A percentile compares a stretch with the other conserved stretches of the same genome.
phyloP scores from a whole-genome alignment of 2,329 filamentous ascomycete species.

The Pestalotiopsis sp. region DNA sequence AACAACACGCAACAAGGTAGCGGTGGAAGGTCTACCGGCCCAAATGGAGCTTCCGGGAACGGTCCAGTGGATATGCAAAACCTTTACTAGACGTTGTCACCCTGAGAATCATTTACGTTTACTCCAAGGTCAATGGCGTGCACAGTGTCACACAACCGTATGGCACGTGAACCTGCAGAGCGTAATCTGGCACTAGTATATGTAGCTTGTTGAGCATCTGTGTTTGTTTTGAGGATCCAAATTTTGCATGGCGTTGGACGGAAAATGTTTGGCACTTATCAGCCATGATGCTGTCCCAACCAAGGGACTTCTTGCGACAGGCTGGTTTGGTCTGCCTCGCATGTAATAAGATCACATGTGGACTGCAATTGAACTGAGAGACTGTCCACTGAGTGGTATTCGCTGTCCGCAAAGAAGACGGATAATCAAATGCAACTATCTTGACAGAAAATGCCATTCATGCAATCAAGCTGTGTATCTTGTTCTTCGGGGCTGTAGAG shows the following conservation, averaged over 20 bases:
- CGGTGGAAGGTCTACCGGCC: slow-evolving; percentile 22
- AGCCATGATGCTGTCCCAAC: background rate
- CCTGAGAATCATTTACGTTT: background rate
- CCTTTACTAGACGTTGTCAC: slow-evolving; percentile 35
- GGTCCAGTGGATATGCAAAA: slow-evolving; percentile 40
- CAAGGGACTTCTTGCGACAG: background rate
- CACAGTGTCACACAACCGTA: background rate
- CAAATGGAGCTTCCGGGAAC: slow-evolving; percentile 9
- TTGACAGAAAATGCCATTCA: background rate
- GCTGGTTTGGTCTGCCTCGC: background rate
- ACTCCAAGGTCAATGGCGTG: background rate
- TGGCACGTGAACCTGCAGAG: background rate
- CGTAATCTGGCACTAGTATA: background rate
- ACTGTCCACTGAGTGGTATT: too few relatives aligned
- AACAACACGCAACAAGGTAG: slow-evolving; percentile 15
- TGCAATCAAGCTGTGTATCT: background rate
- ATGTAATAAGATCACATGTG: background rate
- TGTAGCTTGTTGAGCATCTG: too few relatives aligned
- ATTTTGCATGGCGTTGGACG: slow-evolving; percentile 7
- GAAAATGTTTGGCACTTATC: background rate
- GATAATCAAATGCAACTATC: background rate
- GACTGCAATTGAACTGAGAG: background rate
- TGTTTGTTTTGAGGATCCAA: background rate
- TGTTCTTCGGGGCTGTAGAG: background rate
- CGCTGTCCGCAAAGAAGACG: too few relatives aligned